Percentiles rank a stretch among this genome's conserved stretches.
phyloP scores from a whole-genome alignment of 2,329 filamentous ascomycete genomes.

The Elsinoe fawcettii region DNA sequence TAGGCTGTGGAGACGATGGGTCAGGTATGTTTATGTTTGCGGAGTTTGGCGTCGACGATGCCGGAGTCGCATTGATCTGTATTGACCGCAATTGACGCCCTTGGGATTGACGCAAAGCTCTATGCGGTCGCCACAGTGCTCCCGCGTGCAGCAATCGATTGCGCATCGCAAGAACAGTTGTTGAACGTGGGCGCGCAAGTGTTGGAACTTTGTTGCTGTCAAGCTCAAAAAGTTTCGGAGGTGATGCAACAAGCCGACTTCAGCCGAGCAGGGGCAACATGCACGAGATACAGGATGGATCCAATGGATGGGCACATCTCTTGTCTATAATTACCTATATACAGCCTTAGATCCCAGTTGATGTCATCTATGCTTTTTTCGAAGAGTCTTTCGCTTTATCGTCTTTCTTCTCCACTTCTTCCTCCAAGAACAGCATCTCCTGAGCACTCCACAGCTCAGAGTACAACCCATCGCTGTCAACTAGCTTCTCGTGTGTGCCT shows the following conservation, averaged over 20 bases:
- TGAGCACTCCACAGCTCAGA: conserved; percentile 72
- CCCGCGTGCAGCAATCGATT: neutral
- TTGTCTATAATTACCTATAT: neutral
- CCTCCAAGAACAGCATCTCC: conserved; percentile 32
- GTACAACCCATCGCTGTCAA: conserved; percentile 73
- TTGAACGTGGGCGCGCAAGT: neutral
- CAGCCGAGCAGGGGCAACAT: neutral
- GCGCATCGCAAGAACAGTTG: neutral
- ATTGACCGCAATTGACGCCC: conserved; percentile 29
- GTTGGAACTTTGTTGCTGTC: neutral
- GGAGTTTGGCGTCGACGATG: conserved; percentile 31
- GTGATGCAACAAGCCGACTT: neutral
- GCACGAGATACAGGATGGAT: neutral
- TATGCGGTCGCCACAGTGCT: neutral
- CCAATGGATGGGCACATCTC: neutral
- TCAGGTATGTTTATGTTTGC: conserved; percentile 17
- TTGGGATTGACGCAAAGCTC: neutral
- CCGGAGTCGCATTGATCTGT: conserved; percentile 40
- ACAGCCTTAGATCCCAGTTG: neutral
- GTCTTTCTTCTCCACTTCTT: neutral
- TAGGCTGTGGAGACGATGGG: conserved; percentile 16
- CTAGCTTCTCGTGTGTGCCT: conserved; percentile 77
- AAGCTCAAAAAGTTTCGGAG: neutral
- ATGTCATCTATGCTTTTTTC: neutral
- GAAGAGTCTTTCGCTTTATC: neutral